Evolutionary conservation across 1,139 yeast species (phyloP).

Genomic region (Pichia sp.): DNA sequence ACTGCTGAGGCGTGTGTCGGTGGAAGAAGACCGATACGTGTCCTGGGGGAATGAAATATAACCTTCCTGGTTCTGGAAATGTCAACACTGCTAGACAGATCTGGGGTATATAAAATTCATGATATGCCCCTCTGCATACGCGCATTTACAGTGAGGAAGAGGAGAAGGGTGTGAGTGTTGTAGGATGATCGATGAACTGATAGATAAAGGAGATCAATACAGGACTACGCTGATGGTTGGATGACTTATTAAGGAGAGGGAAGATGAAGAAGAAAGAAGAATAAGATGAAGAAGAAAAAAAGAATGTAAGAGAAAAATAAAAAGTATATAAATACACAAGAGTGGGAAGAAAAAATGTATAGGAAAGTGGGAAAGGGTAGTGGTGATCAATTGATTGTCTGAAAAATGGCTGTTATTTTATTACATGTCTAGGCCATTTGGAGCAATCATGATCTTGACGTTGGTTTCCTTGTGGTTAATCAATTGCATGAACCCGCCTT

Average conservation of each 20-base stretch:
- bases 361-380: neutral
- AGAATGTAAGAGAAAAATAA: neutral
- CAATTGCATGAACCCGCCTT: conserved; percentile 36
- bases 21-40: too few relatives aligned
- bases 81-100: neutral
- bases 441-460: conserved; percentile 38
- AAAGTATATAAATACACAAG: neutral
- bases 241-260: neutral
- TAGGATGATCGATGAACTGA: neutral
- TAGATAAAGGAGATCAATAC: neutral
- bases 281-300: neutral
- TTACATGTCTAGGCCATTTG: conserved; percentile 26
- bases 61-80: too few relatives aligned
- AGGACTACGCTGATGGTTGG: neutral
- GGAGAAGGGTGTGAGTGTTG: neutral
- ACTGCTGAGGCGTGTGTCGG: too few relatives aligned
- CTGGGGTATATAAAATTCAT: neutral
- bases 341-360: neutral
- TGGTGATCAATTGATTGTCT: too few relatives aligned
- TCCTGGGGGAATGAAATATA: too few relatives aligned
- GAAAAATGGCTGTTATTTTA: too few relatives aligned
- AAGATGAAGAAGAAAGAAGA: neutral
- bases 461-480: conserved; percentile 38
- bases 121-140: neutral
- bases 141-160: neutral